Evolutionary conservation across 2,329 filamentous ascomycete genomes (phyloP), one percentile per base, ranked within the genome.

Genomic region (Juglanconis oblonga): DNA sequence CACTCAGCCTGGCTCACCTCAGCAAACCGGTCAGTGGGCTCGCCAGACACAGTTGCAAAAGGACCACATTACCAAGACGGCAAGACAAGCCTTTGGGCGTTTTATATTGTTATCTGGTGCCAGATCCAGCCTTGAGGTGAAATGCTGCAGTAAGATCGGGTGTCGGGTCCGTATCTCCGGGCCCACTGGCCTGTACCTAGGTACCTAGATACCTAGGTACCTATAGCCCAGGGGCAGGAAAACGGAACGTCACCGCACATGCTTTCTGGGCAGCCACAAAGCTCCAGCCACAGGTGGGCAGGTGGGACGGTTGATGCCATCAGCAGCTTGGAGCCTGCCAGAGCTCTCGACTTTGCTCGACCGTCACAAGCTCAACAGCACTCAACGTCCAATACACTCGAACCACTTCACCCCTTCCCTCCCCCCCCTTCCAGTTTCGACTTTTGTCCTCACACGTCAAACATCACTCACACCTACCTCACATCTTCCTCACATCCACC

Each of bases 401-500:
- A 11, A 10, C 38, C 11, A 42, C 38, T 7, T 14, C 5, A 42
- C 6, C 9, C 38, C 38, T 42, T 42, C 38, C 4, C n/a, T 14
- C 11, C 11, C 38, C n/a, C 38, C 38, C 4, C 5, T 42, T 42
- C 38, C 38, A 10, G 38, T 14, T 14, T 11, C 9, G 10, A 42
- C 10, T 4, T 14, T 13, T 4, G n/a, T 42, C 40, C n/a, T 5
- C 40, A 42, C 35, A 14, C 10, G 11, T 13, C 10, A 11, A 42
- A 9, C 40, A 42, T 9, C 40, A 36, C 29, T 32, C 35, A 14
- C 10, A 48, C 3, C 7, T 11, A 8, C 6, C 8, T n/a, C 13
- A 8, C 24, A 35, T 14, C 17, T 24, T 52, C 33, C 31, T 49
- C 48, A 57, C 71, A 66, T 64, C 67, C 53, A 53, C 64, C 67